A percentile compares a stretch with the other conserved stretches of the same genome.
These are phyloP conservation scores for Scheffersomyces coipomensis DNA, from an alignment of 805 yeast genomes.

Conservation along the genomic window DNA sequence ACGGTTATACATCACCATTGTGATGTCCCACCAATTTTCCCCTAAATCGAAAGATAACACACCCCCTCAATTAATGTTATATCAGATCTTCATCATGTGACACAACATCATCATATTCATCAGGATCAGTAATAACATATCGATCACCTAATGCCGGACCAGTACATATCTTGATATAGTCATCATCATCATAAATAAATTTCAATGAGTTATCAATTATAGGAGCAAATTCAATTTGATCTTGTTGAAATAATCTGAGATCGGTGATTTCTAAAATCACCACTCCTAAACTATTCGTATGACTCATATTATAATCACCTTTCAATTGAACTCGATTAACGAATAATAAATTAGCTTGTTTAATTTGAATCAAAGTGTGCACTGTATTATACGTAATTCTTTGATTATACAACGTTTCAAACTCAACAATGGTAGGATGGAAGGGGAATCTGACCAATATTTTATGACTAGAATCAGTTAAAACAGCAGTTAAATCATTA, in stretches of 20 bases:
- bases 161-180: conserved; percentile 5
- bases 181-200: conserved; percentile 23
- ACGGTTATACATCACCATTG: too few relatives aligned
- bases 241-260: conserved; percentile 30
- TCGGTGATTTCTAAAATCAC: conserved; percentile 27
- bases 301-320: conserved; percentile 8
- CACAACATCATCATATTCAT: neutral
- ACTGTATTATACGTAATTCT: conserved; percentile 32
- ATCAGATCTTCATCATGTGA: neutral
- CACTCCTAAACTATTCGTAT: conserved; percentile 12
- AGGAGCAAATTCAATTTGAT: conserved; percentile 21
- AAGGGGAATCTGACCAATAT: conserved; percentile 28
- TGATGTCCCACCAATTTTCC: too few relatives aligned
- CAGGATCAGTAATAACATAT: neutral
- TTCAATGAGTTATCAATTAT: conserved; percentile 16
- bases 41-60: too few relatives aligned
- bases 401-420: conserved; percentile 29
- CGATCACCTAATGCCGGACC: neutral
- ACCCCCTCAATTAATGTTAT: neutral
- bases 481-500: conserved; percentile 25
- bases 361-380: conserved; percentile 24
- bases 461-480: conserved; percentile 31
- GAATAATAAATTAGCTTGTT: conserved; percentile 25
- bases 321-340: conserved; percentile 10
- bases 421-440: conserved; percentile 21